Evolutionary conservation across 2,329 filamentous ascomycete genomes (phyloP).

Genomic region (Clarireedia hainanense): DNA sequence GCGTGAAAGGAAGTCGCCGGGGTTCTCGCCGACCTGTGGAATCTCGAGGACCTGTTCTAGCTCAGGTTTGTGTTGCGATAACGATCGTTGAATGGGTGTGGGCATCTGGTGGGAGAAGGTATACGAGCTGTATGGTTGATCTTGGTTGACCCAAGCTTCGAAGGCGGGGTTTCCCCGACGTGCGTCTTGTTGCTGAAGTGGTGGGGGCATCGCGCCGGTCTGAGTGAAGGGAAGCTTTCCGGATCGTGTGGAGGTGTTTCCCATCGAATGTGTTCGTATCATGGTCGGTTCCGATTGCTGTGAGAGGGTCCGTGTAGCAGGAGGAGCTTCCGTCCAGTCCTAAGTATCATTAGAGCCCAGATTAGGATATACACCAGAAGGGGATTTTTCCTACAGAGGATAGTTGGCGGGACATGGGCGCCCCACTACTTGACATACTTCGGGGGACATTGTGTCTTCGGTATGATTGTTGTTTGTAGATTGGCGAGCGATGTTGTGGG

Average conservation of each 20-base stretch:
- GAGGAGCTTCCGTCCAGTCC: slow-evolving; percentile 21
- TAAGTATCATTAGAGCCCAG: slow-evolving; percentile 21
- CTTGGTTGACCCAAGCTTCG: slow-evolving; percentile 23
- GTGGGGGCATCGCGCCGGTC: slow-evolving; percentile 20
- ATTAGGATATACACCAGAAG: slow-evolving; percentile 11
- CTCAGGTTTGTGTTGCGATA: slow-evolving; percentile 19
- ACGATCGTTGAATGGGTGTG: slow-evolving; percentile 13
- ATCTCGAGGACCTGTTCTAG: slow-evolving; percentile 25
- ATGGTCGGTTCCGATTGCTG: slow-evolving; percentile 26
- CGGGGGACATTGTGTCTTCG: slow-evolving; percentile 23
- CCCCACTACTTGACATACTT: slow-evolving; percentile 25
- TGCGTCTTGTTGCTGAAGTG: slow-evolving; percentile 17
- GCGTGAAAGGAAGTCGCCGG: slow-evolving; percentile 21
- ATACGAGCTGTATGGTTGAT: slow-evolving; percentile 22
- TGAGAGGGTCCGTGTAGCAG: slow-evolving; percentile 20
- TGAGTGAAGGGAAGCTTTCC: slow-evolving; percentile 24
- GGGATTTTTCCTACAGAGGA: slow-evolving; percentile 22
- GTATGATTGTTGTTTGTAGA: slow-evolving; percentile 22
- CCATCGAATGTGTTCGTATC: slow-evolving; percentile 24
- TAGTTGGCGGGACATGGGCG: slow-evolving; percentile 21
- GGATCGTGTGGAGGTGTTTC: slow-evolving; percentile 20
- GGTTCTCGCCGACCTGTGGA: slow-evolving; percentile 20
- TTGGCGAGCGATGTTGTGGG: slow-evolving; percentile 21
- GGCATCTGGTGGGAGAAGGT: slow-evolving; percentile 19
- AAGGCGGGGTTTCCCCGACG: slow-evolving; percentile 20